These are phyloP conservation scores for Suillus occidentalis DNA, from an alignment of 768 basidiomycete species.

Conservation along the genomic window DNA sequence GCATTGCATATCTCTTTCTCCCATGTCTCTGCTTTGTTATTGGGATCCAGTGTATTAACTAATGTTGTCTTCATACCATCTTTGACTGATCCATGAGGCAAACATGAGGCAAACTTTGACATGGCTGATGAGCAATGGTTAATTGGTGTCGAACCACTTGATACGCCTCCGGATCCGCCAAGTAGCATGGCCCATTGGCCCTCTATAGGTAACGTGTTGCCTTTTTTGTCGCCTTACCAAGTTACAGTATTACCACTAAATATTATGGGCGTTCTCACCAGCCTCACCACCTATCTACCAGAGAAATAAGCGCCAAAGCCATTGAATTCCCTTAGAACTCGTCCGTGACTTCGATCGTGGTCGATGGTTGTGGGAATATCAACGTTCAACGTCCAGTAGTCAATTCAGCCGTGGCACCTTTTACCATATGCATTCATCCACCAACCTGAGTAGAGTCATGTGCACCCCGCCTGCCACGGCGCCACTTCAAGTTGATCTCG, in stretches of 20 bases:
- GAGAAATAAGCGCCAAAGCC: too few species aligned
- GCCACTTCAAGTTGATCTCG: background rate
- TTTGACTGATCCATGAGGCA: background rate
- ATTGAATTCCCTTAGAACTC: too few species aligned
- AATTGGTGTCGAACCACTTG: background rate
- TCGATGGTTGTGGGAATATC: too few species aligned
- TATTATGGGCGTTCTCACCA: too few species aligned
- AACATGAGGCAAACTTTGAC: background rate
- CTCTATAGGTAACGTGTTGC: background rate
- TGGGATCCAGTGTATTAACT: slow-evolving; percentile 5
- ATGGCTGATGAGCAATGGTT: background rate
- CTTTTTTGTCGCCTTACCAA: too few species aligned
- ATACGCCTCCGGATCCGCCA: background rate
- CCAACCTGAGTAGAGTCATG: too few species aligned
- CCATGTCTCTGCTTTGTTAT: slow-evolving; percentile 4
- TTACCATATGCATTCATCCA: too few species aligned
- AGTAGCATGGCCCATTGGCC: background rate
- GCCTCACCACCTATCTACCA: too few species aligned
- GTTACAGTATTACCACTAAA: too few species aligned
- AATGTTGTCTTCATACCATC: slow-evolving; percentile 9
- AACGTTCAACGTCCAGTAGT: too few species aligned
- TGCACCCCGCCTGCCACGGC: background rate
- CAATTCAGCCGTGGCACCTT: too few species aligned
- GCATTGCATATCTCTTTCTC: slow-evolving; percentile 8
- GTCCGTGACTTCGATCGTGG: too few species aligned